phyloP scores from a whole-genome alignment of 768 basidiomycete genomes.

The Tulasnella sp. region DNA sequence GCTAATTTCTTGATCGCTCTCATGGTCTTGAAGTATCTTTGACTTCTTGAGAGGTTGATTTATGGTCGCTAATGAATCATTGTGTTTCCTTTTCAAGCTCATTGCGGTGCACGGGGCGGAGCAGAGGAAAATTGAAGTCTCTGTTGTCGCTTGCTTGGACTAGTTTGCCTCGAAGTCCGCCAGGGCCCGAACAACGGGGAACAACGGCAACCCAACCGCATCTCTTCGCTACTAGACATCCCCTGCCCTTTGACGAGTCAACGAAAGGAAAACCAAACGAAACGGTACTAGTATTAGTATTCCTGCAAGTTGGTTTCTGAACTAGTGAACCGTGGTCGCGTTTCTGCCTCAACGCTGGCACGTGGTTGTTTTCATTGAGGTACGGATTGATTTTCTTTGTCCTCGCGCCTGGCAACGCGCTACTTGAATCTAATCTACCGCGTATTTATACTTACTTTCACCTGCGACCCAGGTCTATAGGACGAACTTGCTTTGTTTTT shows the following conservation, averaged over 20 bases:
- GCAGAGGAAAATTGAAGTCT: background rate
- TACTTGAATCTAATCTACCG: background rate
- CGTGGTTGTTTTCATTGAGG: background rate
- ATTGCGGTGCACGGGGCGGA: background rate
- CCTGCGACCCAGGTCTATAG: too few relatives aligned
- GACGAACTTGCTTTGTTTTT: background rate
- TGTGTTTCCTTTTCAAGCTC: conserved; percentile 10
- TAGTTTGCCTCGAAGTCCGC: background rate
- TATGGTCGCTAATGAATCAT: background rate
- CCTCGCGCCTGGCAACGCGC: background rate
- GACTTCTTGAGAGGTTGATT: background rate
- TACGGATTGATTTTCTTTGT: background rate
- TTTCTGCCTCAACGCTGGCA: background rate
- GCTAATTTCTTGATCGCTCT: conserved; percentile 30
- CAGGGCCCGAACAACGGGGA: background rate
- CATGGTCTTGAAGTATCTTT: background rate
- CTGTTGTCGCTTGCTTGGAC: background rate
- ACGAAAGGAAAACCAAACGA: background rate
- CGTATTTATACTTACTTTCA: background rate
- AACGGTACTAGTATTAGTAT: too few relatives aligned
- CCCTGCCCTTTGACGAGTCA: background rate
- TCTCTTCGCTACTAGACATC: background rate
- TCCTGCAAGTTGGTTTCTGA: too few relatives aligned
- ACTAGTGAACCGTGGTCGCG: too few relatives aligned
- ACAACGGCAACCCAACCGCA: background rate